phyloP scores from a whole-genome alignment of 73 alveolate species.

The Paramecium sexaurelia region DNA sequence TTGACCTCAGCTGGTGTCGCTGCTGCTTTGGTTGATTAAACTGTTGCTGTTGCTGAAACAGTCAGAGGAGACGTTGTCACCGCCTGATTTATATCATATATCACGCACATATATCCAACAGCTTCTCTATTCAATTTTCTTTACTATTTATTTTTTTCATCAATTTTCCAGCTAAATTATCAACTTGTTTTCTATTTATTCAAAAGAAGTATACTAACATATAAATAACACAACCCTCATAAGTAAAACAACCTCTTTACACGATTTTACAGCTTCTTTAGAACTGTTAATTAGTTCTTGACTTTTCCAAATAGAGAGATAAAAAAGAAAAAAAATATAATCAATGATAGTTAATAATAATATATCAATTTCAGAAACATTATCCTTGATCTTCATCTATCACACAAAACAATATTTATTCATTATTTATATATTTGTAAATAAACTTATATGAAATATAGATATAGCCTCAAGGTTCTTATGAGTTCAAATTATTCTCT shows the following conservation, averaged over 20 bases:
- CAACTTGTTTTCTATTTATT: background rate
- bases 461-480: too few relatives aligned
- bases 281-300: background rate
- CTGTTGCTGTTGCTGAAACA: slow-evolving; percentile 66
- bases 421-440: too few relatives aligned
- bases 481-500: too few relatives aligned
- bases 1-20: slow-evolving; percentile 72
- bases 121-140: background rate
- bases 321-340: background rate
- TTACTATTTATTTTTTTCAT: background rate
- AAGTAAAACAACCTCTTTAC: background rate
- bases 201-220: background rate
- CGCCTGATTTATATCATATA: background rate
- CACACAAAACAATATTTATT: too few relatives aligned
- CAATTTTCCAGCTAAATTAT: background rate
- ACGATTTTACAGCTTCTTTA: background rate
- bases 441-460: too few relatives aligned
- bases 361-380: too few relatives aligned
- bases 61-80: slow-evolving; percentile 64
- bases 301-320: background rate
- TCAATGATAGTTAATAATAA: too few relatives aligned
- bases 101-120: background rate
- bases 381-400: too few relatives aligned
- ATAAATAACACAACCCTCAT: background rate
- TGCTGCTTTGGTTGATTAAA: slow-evolving; percentile 65